Evolutionary conservation across 2,329 filamentous ascomycete genomes (phyloP), one percentile per base, ranked within the genome.

Genomic region (Fusarium brevicatenulatum): DNA sequence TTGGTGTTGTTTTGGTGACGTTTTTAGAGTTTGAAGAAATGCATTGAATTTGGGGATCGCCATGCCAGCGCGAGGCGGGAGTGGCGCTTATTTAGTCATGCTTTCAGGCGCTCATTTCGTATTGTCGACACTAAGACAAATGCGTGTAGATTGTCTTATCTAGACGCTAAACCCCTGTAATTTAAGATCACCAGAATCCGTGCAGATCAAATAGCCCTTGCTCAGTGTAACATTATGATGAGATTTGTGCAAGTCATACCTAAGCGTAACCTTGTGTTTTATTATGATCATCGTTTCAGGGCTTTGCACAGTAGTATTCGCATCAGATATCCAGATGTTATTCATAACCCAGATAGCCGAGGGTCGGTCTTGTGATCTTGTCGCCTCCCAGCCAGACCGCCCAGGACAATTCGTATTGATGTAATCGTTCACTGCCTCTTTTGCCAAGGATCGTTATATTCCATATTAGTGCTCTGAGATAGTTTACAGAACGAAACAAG

Each of bases 81-180:
- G 30, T 43, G 37, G 58, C 37, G 49, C 49, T 34, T 36, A 36
- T 60, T 68, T 47, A 66, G 37, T 61, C 44, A 60, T 23, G 19
- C 16, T 37, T 40, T 30, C 64, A 39, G 21, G 28, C 50, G 23
- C 23, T 66, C 53, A 66, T 52, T 53, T 58, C 50, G 60, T 58
- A 15, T 65, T n/a, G 16, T n/a, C 37, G 49, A 32, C 63, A 49
- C 63, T 66, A 66, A 18, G 39, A 58, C 63, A 2, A 66, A 66
- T 58, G 7, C 40, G 61, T 58, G n/a, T 39, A 43, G 23, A 36
- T 30, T 16, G 28, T 60, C 57, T 56, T 43, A 56, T 61, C 58
- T 43, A 43, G 54, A 28, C 49, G 37, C 30, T 13, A n/a, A n/a
- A 36, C 4, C 54, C 54, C 40, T 57, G 54, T 7, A 49, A 28